Evolutionary conservation across 306 rosid species (phyloP), one percentile per base, ranked within the genome.

Genomic region (Sophora flavescens): DNA sequence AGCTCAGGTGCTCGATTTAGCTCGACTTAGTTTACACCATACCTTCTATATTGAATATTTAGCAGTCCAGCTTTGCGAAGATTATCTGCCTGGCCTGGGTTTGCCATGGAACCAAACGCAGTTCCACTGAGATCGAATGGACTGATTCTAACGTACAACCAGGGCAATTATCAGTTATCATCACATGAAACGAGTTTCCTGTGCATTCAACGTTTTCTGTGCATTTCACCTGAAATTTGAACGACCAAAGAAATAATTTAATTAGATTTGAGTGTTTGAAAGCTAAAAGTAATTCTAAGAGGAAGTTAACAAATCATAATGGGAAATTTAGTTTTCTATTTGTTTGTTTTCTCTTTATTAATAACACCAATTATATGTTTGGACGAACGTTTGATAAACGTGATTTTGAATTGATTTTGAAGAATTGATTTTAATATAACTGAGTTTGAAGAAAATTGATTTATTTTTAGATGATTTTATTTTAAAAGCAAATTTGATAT

Each of bases 21-120:
- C 22, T 22, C 22, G 22, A 22, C 22, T 22, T 1, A 22, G 0
- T 22, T 22, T 22, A 22, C 22, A 22, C 22, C 22, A 1, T 82
- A 87, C 97, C 93, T 89, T 84, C 35, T 70, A 22, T 78, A 75
- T 7, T 86, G 88, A 80, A 91, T 35, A 6, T 88, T 81, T 61
- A 92, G 14, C 0, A 17, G 39, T 15, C 91, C 93, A 15, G 66
- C 81, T 7, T 82, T 76, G 8, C 87, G 87, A 11, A 92, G 87
- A 63, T 50, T 63, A 13, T 76, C 17, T 26, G 48, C 86, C 1
- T 63, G 30, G 1, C 87, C 89, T 8, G 79, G 11, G 33, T 2
- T 12, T 13, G 97, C 93, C 90, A 92, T 82, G 84, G 88, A 89
- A 41, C 93, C 96, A 56, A 92, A 82, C 2, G 93, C 93, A 63